A percentile compares a stretch with the other conserved stretches of the same genome.
phyloP scores from a whole-genome alignment of 352 stramenopile species.

The Albugo candida region DNA sequence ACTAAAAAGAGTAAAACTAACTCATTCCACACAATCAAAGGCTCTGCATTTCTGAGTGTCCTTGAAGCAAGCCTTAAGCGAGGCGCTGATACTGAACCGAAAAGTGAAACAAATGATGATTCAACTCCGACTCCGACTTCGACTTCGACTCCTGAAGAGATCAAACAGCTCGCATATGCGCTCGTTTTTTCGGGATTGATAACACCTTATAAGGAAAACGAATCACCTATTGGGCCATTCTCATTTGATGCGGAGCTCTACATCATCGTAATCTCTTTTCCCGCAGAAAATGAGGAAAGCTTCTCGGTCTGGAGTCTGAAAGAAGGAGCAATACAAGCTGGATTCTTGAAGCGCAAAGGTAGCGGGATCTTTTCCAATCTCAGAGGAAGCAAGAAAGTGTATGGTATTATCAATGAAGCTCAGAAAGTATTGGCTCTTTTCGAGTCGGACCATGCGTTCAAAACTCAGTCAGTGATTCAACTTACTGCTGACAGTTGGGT shows the following conservation, averaged over 20 bases:
- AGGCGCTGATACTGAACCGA: no score
- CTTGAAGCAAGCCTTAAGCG: no score
- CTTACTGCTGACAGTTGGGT: conserved; percentile 12
- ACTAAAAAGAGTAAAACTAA: no score
- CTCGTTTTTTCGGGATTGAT: conserved; percentile 10
- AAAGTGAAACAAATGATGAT: no score
- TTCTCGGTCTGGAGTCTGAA: conserved; percentile 13
- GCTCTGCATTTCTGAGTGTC: no score
- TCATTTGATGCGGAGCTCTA: not conserved
- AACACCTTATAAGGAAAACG: conserved; percentile 7
- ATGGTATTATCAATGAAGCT: conserved; percentile 14
- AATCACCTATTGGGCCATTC: not conserved
- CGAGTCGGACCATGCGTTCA: conserved; percentile 13
- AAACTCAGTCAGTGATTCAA: not conserved
- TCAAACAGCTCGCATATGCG: conserved; percentile 1
- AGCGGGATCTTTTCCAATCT: conserved; percentile 12
- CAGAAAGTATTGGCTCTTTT: conserved; percentile 13
- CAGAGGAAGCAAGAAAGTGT: conserved; percentile 6
- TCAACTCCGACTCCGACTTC: not conserved
- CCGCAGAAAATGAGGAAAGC: not conserved
- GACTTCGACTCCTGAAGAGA: not conserved
- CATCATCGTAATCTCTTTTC: not conserved
- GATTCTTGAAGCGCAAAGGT: conserved; percentile 2
- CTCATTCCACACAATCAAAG: no score
- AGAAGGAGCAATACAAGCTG: conserved; percentile 15